Percentiles rank a stretch among this genome's conserved stretches.
Evolutionary conservation across 2,329 filamentous ascomycete genomes (phyloP).

Genomic region (Alternaria ethzedia): DNA sequence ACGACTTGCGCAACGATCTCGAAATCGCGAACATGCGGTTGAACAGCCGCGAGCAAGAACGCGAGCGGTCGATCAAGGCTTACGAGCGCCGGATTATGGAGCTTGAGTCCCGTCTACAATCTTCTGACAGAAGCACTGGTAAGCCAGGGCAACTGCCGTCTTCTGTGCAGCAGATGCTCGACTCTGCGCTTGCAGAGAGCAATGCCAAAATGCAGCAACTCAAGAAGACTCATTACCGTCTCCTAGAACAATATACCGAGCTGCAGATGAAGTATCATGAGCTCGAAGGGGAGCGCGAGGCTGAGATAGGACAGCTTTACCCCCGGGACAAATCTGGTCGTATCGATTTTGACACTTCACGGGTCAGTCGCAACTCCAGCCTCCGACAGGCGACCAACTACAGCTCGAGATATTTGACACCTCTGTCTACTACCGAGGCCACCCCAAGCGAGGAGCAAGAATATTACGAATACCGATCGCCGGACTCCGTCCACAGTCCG

Average conservation of each 20-base stretch:
- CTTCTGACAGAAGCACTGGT: slow-evolving; percentile 27
- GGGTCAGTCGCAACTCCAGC: slow-evolving; percentile 37
- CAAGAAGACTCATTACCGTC: slow-evolving; percentile 59
- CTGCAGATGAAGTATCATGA: slow-evolving; percentile 56
- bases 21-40: slow-evolving; percentile 67
- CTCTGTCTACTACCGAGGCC: slow-evolving; percentile 28
- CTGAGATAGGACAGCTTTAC: slow-evolving; percentile 32
- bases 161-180: slow-evolving; percentile 56
- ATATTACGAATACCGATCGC: slow-evolving; percentile 41
- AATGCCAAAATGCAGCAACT: slow-evolving; percentile 57
- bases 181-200: slow-evolving; percentile 56
- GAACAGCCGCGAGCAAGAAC: slow-evolving; percentile 57
- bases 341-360: slow-evolving; percentile 23
- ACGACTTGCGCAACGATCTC: slow-evolving; percentile 64
- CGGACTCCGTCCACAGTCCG: slow-evolving; percentile 32
- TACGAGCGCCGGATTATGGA: slow-evolving; percentile 58
- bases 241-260: slow-evolving; percentile 59
- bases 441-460: slow-evolving; percentile 35
- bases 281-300: slow-evolving; percentile 44
- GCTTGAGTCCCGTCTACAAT: slow-evolving; percentile 48
- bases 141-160: slow-evolving; percentile 45
- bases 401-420: slow-evolving; percentile 31
- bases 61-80: slow-evolving; percentile 54
- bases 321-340: slow-evolving; percentile 25
- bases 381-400: slow-evolving; percentile 27